These are phyloP conservation scores for Geranium incanum DNA, from an alignment of 441 rosid genomes.

Conservation along the genomic window DNA sequence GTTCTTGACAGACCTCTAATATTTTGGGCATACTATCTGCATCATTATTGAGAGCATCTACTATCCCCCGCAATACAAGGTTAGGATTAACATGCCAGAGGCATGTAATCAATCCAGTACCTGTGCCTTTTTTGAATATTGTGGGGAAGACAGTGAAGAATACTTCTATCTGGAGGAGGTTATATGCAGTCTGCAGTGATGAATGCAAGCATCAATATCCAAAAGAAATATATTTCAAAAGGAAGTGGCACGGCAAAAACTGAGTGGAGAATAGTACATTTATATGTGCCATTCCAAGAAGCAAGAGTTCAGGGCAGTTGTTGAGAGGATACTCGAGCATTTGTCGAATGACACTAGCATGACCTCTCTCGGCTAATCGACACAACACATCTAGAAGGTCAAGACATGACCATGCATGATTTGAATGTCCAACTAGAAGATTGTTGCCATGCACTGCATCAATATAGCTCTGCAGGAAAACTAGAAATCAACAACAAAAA, in stretches of 20 bases:
- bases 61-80: slow-evolving; percentile 69
- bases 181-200: slow-evolving; percentile 74
- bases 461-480: slow-evolving; percentile 47
- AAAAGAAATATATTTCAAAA: slow-evolving; percentile 3
- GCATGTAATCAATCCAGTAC: slow-evolving; percentile 50
- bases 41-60: slow-evolving; percentile 45
- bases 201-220: slow-evolving; percentile 19
- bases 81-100: slow-evolving; percentile 74
- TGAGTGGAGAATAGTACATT: slow-evolving; percentile 41
- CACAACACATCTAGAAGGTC: slow-evolving; percentile 84
- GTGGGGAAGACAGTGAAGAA: slow-evolving; percentile 56
- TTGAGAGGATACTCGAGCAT: slow-evolving; percentile 80
- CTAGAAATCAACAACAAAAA: slow-evolving; percentile 18
- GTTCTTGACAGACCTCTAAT: slow-evolving; percentile 70
- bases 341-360: slow-evolving; percentile 47
- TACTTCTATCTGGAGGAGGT: slow-evolving; percentile 75
- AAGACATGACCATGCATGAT: slow-evolving; percentile 87
- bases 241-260: neutral
- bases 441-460: slow-evolving; percentile 63
- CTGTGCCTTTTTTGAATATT: slow-evolving; percentile 43
- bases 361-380: slow-evolving; percentile 88
- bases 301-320: slow-evolving; percentile 81
- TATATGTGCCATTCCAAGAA: slow-evolving; percentile 75
- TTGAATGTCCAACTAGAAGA: slow-evolving; percentile 63
- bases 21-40: slow-evolving; percentile 55